Evolutionary conservation across 2,329 filamentous ascomycete genomes (phyloP).

Genomic region (Chaetomium olivaceum): DNA sequence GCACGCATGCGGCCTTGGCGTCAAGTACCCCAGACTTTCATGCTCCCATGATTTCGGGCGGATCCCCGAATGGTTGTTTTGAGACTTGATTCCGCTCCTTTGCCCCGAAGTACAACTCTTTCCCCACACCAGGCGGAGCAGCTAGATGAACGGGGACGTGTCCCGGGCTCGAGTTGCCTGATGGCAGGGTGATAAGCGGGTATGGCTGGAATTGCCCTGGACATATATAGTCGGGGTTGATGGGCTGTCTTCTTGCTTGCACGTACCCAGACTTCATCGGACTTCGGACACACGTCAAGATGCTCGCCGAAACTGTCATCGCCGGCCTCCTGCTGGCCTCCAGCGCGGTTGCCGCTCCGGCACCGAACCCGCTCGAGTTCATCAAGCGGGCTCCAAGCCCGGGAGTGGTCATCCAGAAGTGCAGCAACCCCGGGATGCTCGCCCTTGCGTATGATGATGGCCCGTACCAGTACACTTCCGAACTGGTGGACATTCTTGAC

Average conservation of each 20-base stretch:
- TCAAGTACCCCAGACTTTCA: conserved; percentile 8
- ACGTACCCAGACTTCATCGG: neutral
- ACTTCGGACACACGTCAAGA: conserved; percentile 6
- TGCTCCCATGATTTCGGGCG: neutral
- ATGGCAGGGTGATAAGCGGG: neutral
- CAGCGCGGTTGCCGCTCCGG: conserved; percentile 24
- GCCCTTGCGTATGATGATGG: conserved; percentile 58
- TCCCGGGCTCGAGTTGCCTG: neutral
- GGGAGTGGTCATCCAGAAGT: conserved; percentile 49
- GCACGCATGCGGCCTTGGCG: conserved; percentile 9
- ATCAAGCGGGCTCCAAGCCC: conserved; percentile 45
- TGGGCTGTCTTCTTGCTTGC: neutral
- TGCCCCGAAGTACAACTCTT: conserved; percentile 3
- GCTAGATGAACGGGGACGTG: neutral
- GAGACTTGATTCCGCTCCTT: neutral
- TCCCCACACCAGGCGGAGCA: conserved; percentile 6
- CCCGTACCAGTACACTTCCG: conserved; percentile 50
- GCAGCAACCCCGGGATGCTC: conserved; percentile 46
- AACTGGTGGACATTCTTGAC: conserved; percentile 53
- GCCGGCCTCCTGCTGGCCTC: conserved; percentile 27
- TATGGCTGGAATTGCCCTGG: neutral
- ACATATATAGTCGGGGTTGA: neutral
- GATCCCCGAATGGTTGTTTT: neutral
- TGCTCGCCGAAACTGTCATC: conserved; percentile 26
- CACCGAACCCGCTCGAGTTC: conserved; percentile 41